Conservation (phyloP, 2,329 filamentous ascomycete species). For the Zopfia rhizophila region DNA sequence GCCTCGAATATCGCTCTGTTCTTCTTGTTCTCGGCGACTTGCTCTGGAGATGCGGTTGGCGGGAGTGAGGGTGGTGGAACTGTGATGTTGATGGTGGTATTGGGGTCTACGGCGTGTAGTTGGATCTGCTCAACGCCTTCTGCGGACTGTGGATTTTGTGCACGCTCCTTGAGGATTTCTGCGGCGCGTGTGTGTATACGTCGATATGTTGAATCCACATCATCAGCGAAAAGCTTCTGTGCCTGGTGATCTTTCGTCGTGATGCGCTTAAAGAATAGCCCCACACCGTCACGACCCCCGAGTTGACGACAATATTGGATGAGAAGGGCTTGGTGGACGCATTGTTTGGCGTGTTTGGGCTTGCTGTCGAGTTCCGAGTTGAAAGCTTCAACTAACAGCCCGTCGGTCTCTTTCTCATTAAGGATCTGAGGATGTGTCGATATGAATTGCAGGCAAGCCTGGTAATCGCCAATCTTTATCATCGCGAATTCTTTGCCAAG, state of each 20-base stretch:
- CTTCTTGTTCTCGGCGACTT: slow-evolving; percentile 69
- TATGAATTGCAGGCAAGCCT: slow-evolving; percentile 78
- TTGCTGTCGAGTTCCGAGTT: slow-evolving; percentile 82
- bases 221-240: slow-evolving; percentile 88
- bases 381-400: slow-evolving; percentile 89
- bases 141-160: slow-evolving; percentile 58
- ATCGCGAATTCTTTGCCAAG: slow-evolving; percentile 83
- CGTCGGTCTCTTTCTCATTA: slow-evolving; percentile 87
- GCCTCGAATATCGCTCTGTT: slow-evolving; percentile 79
- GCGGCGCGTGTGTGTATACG: slow-evolving; percentile 80
- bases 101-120: slow-evolving; percentile 93
- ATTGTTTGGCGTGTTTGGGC: slow-evolving; percentile 81
- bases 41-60: slow-evolving; percentile 61
- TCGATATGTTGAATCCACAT: slow-evolving; percentile 87
- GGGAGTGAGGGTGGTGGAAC: slow-evolving; percentile 72
- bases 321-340: slow-evolving; percentile 90
- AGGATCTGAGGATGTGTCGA: slow-evolving; percentile 81
- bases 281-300: slow-evolving; percentile 87
- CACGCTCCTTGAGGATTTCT: slow-evolving; percentile 74
- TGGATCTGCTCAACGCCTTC: slow-evolving; percentile 94
- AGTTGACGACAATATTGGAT: slow-evolving; percentile 95
- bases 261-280: slow-evolving; percentile 95
- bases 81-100: slow-evolving; percentile 88
- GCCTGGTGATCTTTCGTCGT: slow-evolving; percentile 90
- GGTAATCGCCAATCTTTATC: slow-evolving; percentile 81